Evolutionary conservation across 1,284 basidiomycete genomes (phyloP), one percentile per base, ranked within the genome.

Genomic region (Pyrrhoderma lamaoense): DNA sequence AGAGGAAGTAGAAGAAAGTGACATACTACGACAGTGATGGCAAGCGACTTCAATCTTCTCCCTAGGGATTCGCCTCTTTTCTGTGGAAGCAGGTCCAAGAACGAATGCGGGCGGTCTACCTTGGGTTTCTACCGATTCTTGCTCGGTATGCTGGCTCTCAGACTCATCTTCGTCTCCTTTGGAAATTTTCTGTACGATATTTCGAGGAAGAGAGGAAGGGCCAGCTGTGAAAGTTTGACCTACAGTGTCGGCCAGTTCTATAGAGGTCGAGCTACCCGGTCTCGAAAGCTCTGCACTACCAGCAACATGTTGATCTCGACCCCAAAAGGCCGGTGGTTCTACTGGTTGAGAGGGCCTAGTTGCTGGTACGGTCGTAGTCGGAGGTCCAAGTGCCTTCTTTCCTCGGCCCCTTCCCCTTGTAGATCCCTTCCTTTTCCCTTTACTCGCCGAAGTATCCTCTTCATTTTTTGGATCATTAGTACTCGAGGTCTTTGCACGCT

Each of bases 1-100:
- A 31, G 11, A 31, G 5, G 11, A 31, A 5, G 7, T 5, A 53
- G 40, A 61, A 56, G 44, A 49, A 39, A 45, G 55, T 13, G 18
- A 60, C 79, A 70, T 64, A 81, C 84, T 72, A 74, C 83, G 73
- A 68, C 84, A 87, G 63, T 84, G 85, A 64, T 82, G 69, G 67
- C 84, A 87, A 52, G 84, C 84, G 36, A 67, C 60, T 42, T 64
- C 64, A 48, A 68, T 66, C 58, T 67, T 55, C n/a, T 23, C 45
- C 19, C 53, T 22, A 22, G 45, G 27, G 34, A 21, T 36, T 1
- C 49, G 49, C 42, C 49, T 38, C 31, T 7, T 5, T 40, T 40
- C 49, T 40, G 49, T 43, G 7, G 49, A 51, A 5, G 37, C 38
- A 16, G 35, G 27, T 45, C 44, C 39, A 11, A 31, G 27, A 31